Evolutionary conservation across 495 filamentous ascomycete species (phyloP), one percentile per base, ranked within the genome.

Genomic region (Penicillium manginii): DNA sequence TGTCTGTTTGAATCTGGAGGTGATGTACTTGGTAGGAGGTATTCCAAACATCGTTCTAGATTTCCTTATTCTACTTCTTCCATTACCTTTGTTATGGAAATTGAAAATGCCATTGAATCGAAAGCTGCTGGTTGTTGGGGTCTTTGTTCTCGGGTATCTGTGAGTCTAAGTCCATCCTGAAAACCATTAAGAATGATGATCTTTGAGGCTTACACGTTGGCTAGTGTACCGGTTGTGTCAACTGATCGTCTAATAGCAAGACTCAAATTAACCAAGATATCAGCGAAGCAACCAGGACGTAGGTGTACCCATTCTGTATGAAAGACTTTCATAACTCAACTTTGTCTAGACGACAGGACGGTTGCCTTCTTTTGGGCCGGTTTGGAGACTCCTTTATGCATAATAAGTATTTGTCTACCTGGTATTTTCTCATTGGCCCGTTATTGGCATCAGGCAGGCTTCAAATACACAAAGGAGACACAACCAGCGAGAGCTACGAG

Each of bases 361-460:
- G 12, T 3, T 0, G 1, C 33, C 10, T 37, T 37, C 14, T 12
- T 37, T 3, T 37, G 33, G 33, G 33, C 33, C 12, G 33, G 33
- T 10, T 10, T 37, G 8, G 33, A 37, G 33, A 37, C 33, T 37
- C 7, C 7, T 37, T 11, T 37, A 37, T 37, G 3, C 33, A 37
- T 37, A 37, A 37, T 21, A 12, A 51, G 49, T 23, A 51, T 12
- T 33, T 51, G 49, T 26, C 22, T 51, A 17, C 49, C 49, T 33
- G 33, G 33, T 37, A 37, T 37, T 8, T 37, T 37, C 33, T 37
- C 14, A 11, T 37, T 37, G 2, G 33, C 33, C 12, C 7, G 49
- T 17, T 14, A 33, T 33, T n/a, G 33, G 14, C 12, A 12, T 37
- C 33, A 14, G 33, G 8, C 10, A 37, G 8, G 8, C 1, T 26